Evolutionary conservation across 1,284 basidiomycete genomes (phyloP).

Genomic region (Ganoderma lucidum): DNA sequence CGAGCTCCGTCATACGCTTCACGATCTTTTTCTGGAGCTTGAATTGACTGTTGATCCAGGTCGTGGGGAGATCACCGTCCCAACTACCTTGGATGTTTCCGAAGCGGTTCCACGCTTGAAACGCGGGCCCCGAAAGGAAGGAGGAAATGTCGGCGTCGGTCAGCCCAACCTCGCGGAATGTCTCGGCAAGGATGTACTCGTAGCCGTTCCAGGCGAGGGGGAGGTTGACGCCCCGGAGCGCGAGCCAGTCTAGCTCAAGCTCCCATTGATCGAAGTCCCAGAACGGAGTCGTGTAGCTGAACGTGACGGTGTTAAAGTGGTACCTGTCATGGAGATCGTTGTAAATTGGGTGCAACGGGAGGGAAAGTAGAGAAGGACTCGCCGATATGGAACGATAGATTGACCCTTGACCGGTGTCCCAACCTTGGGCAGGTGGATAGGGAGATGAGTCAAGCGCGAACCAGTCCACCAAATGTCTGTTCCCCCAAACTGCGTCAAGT

Average conservation of each 20-base stretch:
- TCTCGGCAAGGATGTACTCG: slow-evolving; percentile 48
- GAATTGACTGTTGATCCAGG: slow-evolving; percentile 51
- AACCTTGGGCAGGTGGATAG: slow-evolving; percentile 42
- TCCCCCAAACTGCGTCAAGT: slow-evolving; percentile 46
- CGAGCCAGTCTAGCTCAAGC: slow-evolving; percentile 53
- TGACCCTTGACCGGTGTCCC: slow-evolving; percentile 42
- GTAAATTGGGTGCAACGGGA: neutral
- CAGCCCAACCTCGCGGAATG: slow-evolving; percentile 50
- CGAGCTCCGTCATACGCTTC: slow-evolving; percentile 52
- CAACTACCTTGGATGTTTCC: slow-evolving; percentile 54
- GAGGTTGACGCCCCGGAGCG: slow-evolving; percentile 51
- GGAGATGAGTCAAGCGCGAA: slow-evolving; percentile 46
- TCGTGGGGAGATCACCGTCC: slow-evolving; percentile 45
- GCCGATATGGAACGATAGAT: slow-evolving; percentile 50
- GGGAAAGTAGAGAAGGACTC: slow-evolving; percentile 7
- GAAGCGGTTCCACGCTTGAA: slow-evolving; percentile 54
- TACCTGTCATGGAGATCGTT: slow-evolving; percentile 37
- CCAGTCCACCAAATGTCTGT: slow-evolving; percentile 56
- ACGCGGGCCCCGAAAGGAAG: slow-evolving; percentile 51
- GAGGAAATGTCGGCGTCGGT: slow-evolving; percentile 44
- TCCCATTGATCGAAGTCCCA: slow-evolving; percentile 53
- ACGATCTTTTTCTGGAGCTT: slow-evolving; percentile 48
- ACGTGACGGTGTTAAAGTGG: slow-evolving; percentile 55
- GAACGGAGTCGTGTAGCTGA: slow-evolving; percentile 51
- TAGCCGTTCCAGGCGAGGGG: slow-evolving; percentile 54